phyloP scores from a whole-genome alignment of 208 protist species.

The Trypanosoma lewisi region DNA sequence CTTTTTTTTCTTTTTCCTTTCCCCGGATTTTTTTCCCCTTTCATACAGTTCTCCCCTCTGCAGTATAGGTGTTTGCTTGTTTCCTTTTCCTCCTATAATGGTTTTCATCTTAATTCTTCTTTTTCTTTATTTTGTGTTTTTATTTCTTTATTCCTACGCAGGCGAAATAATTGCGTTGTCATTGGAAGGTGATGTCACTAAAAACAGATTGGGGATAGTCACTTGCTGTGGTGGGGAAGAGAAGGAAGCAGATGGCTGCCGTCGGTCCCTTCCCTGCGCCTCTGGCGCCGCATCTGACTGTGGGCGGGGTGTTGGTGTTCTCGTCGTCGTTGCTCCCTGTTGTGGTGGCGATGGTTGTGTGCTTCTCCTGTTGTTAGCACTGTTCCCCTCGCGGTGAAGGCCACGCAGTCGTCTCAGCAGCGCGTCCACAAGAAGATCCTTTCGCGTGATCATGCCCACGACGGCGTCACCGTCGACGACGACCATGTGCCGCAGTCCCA shows the following conservation, averaged over 20 bases:
- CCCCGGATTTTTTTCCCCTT: too few relatives aligned
- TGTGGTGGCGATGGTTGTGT: neutral
- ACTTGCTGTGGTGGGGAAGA: neutral
- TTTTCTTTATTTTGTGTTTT: neutral
- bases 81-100: neutral
- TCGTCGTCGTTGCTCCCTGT: too few relatives aligned
- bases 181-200: neutral
- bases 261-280: too few relatives aligned
- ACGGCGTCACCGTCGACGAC: slow-evolving; percentile 86
- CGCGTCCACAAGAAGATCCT: slow-evolving; percentile 81
- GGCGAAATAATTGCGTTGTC: neutral
- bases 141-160: neutral
- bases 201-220: slow-evolving; percentile 5
- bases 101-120: neutral
- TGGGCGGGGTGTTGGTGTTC: too few relatives aligned
- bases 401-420: slow-evolving; percentile 51
- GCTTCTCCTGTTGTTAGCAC: neutral
- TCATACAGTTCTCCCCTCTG: too few relatives aligned
- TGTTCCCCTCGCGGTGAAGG: slow-evolving; percentile 23
- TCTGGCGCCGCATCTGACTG: too few relatives aligned
- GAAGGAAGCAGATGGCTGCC: too few relatives aligned
- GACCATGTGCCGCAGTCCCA: slow-evolving; percentile 93
- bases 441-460: slow-evolving; percentile 91
- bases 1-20: too few relatives aligned
- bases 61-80: too few relatives aligned